These are phyloP conservation scores for Hymenoscyphus occultus DNA, from an alignment of 2,329 filamentous ascomycete species.

Conservation along the genomic window DNA sequence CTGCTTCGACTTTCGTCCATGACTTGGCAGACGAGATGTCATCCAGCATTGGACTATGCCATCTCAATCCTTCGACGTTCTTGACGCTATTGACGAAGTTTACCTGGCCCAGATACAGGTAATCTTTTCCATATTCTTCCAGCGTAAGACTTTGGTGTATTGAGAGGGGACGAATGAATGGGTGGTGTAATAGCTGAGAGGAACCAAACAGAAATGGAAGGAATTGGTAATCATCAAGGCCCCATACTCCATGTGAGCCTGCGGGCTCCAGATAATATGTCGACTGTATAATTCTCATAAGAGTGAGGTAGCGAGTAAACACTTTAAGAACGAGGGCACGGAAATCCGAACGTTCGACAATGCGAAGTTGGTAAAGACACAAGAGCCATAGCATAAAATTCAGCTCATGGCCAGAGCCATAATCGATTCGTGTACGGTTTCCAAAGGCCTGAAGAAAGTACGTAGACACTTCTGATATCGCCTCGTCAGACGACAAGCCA, in stretches of 20 bases:
- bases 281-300: slow-evolving; percentile 86
- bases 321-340: slow-evolving; percentile 70
- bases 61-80: slow-evolving; percentile 87
- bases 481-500: slow-evolving; percentile 48
- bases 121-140: slow-evolving; percentile 81
- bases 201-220: slow-evolving; percentile 93
- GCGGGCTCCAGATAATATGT: slow-evolving; percentile 97
- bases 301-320: slow-evolving; percentile 75
- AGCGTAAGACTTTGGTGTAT: slow-evolving; percentile 88
- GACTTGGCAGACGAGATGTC: slow-evolving; percentile 88
- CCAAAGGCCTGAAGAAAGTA: slow-evolving; percentile 86
- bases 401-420: slow-evolving; percentile 94
- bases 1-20: slow-evolving; percentile 89
- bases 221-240: slow-evolving; percentile 96
- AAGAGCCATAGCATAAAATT: slow-evolving; percentile 97
- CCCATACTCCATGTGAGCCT: slow-evolving; percentile 97
- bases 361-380: slow-evolving; percentile 78
- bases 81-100: slow-evolving; percentile 95
- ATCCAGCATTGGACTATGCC: slow-evolving; percentile 98
- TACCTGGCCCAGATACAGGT: slow-evolving; percentile 89
- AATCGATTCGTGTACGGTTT: slow-evolving; percentile 85
- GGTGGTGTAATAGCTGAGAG: slow-evolving; percentile 82
- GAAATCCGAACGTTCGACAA: slow-evolving; percentile 66
- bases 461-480: slow-evolving; percentile 68
- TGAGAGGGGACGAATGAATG: slow-evolving; percentile 70